Evolutionary conservation across 768 basidiomycete genomes (phyloP).

Genomic region (Kwoniella dejecticola): DNA sequence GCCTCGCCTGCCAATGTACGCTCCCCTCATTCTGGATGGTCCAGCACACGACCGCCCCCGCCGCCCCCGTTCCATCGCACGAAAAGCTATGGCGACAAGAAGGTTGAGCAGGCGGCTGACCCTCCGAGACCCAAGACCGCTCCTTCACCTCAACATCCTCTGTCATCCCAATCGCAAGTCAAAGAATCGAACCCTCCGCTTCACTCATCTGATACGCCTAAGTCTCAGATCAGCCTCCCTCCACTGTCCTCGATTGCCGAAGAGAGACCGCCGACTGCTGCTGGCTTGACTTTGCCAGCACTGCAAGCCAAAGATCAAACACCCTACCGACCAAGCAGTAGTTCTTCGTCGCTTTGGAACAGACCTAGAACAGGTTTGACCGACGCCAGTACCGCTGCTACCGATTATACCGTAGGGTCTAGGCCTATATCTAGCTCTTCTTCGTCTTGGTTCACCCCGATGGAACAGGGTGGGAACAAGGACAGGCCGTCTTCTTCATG

Average conservation of each 20-base stretch:
- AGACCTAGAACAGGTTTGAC: conserved; percentile 9
- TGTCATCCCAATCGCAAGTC: conserved; percentile 1
- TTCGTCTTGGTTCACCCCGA: conserved; percentile 46
- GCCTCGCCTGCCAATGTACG: conserved; percentile 59
- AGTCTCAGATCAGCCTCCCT: conserved; percentile 3
- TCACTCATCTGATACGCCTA: background rate
- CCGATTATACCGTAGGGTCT: conserved; percentile 35
- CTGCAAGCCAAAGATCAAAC: conserved; percentile 17
- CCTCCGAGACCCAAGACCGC: conserved; percentile 22
- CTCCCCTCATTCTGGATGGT: conserved; percentile 8
- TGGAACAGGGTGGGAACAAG: conserved; percentile 1
- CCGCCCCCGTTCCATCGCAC: conserved; percentile 18
- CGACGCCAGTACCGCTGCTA: conserved; percentile 34
- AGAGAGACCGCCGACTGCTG: conserved; percentile 7
- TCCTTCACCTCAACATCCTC: conserved; percentile 9
- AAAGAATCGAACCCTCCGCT: background rate
- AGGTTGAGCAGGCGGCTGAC: conserved; percentile 14
- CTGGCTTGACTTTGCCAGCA: conserved; percentile 22
- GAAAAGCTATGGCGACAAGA: conserved; percentile 5
- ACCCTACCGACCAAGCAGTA: conserved; percentile 9
- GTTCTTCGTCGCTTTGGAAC: conserved; percentile 6
- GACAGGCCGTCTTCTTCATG: conserved; percentile 10
- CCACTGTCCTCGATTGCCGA: conserved; percentile 18
- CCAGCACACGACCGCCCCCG: conserved; percentile 13
- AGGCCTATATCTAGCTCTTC: conserved; percentile 26